These are phyloP conservation scores for Silene conica DNA, from an alignment of 148 eudicot genomes.

Conservation along the genomic window DNA sequence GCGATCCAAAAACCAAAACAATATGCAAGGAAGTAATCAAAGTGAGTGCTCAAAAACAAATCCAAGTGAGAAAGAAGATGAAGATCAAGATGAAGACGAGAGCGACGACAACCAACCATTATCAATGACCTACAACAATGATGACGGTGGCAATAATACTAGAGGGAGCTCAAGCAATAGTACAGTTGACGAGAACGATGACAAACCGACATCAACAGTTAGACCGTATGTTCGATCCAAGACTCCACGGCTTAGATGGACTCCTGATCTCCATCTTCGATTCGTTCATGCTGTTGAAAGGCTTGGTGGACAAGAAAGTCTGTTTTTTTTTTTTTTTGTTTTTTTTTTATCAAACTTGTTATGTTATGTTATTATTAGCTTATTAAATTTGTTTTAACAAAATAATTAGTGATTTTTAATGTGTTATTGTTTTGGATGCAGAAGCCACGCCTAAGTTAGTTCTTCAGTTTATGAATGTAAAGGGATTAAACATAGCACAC, in stretches of 20 bases:
- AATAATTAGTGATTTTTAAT: not conserved
- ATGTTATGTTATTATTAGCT: not conserved
- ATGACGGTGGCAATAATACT: conserved; percentile 12
- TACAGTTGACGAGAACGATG: conserved; percentile 53
- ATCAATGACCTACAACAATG: not conserved
- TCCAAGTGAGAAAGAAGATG: conserved; percentile 25
- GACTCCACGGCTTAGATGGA: conserved; percentile 83
- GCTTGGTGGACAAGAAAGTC: conserved; percentile 83
- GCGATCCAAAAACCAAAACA: too few relatives aligned
- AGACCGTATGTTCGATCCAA: conserved; percentile 78
- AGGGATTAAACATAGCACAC: conserved; percentile 82
- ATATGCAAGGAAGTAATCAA: conserved; percentile 37
- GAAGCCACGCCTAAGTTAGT: conserved; percentile 90
- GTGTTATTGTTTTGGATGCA: conserved; percentile 24
- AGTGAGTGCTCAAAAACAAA: conserved; percentile 38
- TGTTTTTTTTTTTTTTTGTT: conserved; percentile 18
- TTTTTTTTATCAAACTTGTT: not conserved
- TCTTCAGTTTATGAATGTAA: conserved; percentile 78
- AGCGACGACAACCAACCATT: conserved; percentile 21
- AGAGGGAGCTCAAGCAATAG: conserved; percentile 71
- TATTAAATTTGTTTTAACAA: not conserved
- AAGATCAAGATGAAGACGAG: conserved; percentile 41
- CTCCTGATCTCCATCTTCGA: conserved; percentile 80
- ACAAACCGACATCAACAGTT: conserved; percentile 31
- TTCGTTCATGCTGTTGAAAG: conserved; percentile 72